Evolutionary conservation across 805 yeast genomes (phyloP).

Genomic region (Hemisphaericaspora nanyangensis): DNA sequence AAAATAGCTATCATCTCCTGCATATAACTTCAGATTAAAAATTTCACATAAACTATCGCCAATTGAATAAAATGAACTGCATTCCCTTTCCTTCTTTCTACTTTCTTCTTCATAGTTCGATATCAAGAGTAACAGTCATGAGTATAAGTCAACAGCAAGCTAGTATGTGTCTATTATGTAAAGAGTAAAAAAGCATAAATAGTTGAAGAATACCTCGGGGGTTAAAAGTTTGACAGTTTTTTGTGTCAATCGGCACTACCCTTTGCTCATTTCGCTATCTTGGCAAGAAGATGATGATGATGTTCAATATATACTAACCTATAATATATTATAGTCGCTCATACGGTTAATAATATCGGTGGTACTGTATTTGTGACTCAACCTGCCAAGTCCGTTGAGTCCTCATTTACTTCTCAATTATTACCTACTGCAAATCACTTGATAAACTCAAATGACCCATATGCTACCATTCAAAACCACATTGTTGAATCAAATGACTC

Average conservation of each 20-base stretch:
- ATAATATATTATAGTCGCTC: slow-evolving; percentile 6
- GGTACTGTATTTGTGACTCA: slow-evolving; percentile 40
- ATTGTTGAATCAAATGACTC: slow-evolving; percentile 14
- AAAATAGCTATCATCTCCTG: neutral
- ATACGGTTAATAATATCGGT: slow-evolving; percentile 7
- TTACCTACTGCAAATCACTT: slow-evolving; percentile 24
- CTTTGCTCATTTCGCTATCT: no score
- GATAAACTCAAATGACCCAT: slow-evolving; percentile 51
- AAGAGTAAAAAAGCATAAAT: no score
- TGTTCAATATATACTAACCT: neutral
- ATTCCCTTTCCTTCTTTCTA: neutral
- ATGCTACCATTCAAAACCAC: slow-evolving; percentile 36
- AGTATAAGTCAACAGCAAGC: slow-evolving; percentile 9
- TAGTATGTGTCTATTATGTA: slow-evolving; percentile 2
- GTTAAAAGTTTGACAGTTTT: no score
- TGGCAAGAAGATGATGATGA: no score
- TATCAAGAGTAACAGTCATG: slow-evolving; percentile 2
- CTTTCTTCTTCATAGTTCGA: neutral
- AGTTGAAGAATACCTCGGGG: neutral
- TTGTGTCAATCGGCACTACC: no score
- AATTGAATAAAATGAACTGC: no score
- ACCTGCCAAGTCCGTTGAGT: slow-evolving; percentile 41
- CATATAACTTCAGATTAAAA: neutral
- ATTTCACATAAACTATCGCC: no score
- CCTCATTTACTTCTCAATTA: slow-evolving; percentile 23